A percentile compares a stretch with the other conserved stretches of the same genome.
These are phyloP conservation scores for Camellia granthamiana DNA, from an alignment of 148 eudicot genomes.

Conservation along the genomic window DNA sequence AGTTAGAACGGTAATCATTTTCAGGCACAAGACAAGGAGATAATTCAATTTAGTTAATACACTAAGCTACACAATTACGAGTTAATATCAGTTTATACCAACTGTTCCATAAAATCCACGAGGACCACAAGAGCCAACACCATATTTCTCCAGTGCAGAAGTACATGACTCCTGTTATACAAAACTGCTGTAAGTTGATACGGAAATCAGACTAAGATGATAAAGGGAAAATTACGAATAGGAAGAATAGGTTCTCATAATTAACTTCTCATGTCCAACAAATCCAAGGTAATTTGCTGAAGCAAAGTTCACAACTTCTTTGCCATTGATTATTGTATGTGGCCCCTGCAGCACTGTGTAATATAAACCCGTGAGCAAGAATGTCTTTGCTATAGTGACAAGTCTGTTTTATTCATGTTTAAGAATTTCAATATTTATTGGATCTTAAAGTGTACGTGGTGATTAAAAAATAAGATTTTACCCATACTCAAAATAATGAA, in stretches of 20 bases:
- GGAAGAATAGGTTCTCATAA: constrained; percentile 41
- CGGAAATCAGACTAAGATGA: background rate
- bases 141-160: constrained; percentile 82
- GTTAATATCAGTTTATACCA: constrained; percentile 40
- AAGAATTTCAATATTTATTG: background rate
- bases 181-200: constrained; percentile 9
- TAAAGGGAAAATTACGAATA: background rate
- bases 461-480: no score
- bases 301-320: constrained; percentile 81
- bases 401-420: background rate
- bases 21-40: background rate
- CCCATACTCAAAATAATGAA: no score
- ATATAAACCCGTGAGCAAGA: constrained; percentile 16
- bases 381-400: background rate
- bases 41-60: background rate
- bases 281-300: constrained; percentile 86
- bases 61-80: background rate
- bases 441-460: no score
- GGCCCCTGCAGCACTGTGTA: constrained; percentile 82
- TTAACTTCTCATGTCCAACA: constrained; percentile 65
- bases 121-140: constrained; percentile 98
- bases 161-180: constrained; percentile 72
- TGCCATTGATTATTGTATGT: constrained; percentile 67
- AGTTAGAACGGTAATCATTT: background rate
- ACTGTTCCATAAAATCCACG: constrained; percentile 96